Evolutionary conservation across 768 basidiomycete genomes (phyloP).

Genomic region (Suillus ampliporus): DNA sequence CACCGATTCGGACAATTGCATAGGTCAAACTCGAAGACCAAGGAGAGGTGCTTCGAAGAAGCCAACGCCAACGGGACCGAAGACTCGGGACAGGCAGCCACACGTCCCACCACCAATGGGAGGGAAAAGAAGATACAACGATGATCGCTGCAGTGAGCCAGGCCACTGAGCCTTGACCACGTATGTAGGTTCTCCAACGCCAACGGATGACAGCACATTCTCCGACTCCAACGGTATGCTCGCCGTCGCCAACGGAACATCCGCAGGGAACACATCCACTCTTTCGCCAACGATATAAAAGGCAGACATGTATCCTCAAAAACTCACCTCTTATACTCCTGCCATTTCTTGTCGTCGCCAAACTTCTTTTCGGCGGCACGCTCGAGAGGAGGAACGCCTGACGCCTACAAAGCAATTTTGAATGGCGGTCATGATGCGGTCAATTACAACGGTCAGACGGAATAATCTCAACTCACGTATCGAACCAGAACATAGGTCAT

Average conservation of each 20-base stretch:
- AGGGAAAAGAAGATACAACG: not conserved
- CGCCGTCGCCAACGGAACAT: not conserved
- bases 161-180: not conserved
- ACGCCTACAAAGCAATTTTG: conserved; percentile 43
- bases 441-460: not conserved
- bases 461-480: conserved; percentile 34
- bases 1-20: not conserved
- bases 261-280: not conserved
- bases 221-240: conserved; percentile 1
- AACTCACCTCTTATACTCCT: conserved; percentile 61
- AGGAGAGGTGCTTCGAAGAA: not conserved
- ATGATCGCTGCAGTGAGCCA: not conserved
- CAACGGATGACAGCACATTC: not conserved
- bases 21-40: not conserved
- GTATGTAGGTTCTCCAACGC: not conserved
- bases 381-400: conserved; percentile 78
- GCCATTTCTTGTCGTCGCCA: conserved; percentile 58
- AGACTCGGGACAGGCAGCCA: not conserved
- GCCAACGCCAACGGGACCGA: not conserved
- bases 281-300: not conserved
- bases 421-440: not conserved
- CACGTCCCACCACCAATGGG: not conserved
- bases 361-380: conserved; percentile 59
- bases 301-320: not conserved
- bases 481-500: conserved; percentile 67